Conservation (phyloP, 805 yeast genomes). For the Hanseniaspora mollemarum region DNA sequence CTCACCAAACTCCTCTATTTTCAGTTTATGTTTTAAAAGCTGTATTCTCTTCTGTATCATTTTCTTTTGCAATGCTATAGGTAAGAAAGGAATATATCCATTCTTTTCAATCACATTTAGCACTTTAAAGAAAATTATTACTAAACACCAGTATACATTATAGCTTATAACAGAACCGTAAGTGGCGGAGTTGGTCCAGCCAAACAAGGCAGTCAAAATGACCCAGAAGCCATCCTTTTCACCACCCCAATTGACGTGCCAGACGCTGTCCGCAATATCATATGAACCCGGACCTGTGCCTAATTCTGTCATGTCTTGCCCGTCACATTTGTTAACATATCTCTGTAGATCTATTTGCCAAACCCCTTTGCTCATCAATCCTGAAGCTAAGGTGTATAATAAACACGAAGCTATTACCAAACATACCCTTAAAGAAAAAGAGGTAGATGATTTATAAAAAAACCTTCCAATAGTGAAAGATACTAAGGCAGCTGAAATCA, state of each 20-base stretch:
- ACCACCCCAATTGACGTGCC: constrained; percentile 95
- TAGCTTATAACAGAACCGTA: constrained; percentile 74
- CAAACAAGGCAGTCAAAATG: constrained; percentile 76
- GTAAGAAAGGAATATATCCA: constrained; percentile 52
- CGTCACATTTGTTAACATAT: constrained; percentile 62
- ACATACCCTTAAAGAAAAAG: constrained; percentile 63
- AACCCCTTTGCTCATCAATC: constrained; percentile 72
- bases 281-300: constrained; percentile 93
- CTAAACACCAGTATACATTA: constrained; percentile 52
- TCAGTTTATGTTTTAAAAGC: constrained; percentile 20
- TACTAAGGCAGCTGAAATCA: constrained; percentile 42
- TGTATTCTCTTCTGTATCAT: constrained; percentile 35
- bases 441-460: constrained; percentile 69
- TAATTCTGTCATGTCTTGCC: constrained; percentile 74
- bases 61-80: constrained; percentile 48
- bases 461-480: constrained; percentile 56
- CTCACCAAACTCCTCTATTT: neutral
- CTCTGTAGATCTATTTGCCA: constrained; percentile 80
- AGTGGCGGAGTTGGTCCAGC: constrained; percentile 92
- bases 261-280: constrained; percentile 62
- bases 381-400: constrained; percentile 75
- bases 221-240: constrained; percentile 89
- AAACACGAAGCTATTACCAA: constrained; percentile 66
- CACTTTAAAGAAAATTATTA: constrained; percentile 35
- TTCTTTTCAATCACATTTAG: constrained; percentile 44